Percentiles rank a stretch among this genome's conserved stretches.
Evolutionary conservation across 495 filamentous ascomycete species (phyloP).

Genomic region (Penicillium herquei): DNA sequence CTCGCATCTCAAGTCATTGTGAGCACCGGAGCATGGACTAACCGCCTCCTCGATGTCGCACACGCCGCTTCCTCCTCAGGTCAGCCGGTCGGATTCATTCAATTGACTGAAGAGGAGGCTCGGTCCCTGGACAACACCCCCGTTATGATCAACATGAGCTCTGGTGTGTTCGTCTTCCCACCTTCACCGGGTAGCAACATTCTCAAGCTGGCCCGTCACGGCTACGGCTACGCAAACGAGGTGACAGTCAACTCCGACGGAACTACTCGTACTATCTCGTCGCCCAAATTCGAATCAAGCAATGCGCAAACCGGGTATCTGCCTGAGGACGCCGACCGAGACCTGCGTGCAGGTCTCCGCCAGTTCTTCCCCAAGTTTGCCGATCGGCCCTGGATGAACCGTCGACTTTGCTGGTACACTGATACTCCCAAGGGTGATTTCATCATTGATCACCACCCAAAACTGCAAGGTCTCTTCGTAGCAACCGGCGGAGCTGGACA

Average conservation of each 20-base stretch:
- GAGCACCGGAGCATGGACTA: constrained; percentile 78
- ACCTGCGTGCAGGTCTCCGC: constrained; percentile 55
- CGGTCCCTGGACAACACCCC: constrained; percentile 56
- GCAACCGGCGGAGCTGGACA: constrained; percentile 78
- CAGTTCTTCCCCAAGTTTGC: constrained; percentile 58
- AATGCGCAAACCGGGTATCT: constrained; percentile 29
- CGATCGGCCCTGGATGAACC: constrained; percentile 54
- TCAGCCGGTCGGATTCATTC: constrained; percentile 70
- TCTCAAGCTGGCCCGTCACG: constrained; percentile 74
- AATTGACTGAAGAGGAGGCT: constrained; percentile 62
- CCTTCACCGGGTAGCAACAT: constrained; percentile 49
- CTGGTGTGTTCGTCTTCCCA: constrained; percentile 73
- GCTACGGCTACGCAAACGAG: constrained; percentile 61
- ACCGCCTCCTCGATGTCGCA: constrained; percentile 47
- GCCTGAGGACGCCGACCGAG: constrained; percentile 58
- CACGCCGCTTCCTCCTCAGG: constrained; percentile 42
- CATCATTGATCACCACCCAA: constrained; percentile 68
- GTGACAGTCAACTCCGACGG: constrained; percentile 31
- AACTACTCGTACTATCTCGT: constrained; percentile 17
- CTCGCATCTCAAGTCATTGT: constrained; percentile 67
- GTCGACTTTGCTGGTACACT: constrained; percentile 41
- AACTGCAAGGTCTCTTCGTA: constrained; percentile 61
- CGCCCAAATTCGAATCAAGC: constrained; percentile 31
- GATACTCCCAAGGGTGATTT: constrained; percentile 76
- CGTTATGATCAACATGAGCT: constrained; percentile 68